phyloP scores from a whole-genome alignment of 805 yeast species.

The Ogataea henricii region DNA sequence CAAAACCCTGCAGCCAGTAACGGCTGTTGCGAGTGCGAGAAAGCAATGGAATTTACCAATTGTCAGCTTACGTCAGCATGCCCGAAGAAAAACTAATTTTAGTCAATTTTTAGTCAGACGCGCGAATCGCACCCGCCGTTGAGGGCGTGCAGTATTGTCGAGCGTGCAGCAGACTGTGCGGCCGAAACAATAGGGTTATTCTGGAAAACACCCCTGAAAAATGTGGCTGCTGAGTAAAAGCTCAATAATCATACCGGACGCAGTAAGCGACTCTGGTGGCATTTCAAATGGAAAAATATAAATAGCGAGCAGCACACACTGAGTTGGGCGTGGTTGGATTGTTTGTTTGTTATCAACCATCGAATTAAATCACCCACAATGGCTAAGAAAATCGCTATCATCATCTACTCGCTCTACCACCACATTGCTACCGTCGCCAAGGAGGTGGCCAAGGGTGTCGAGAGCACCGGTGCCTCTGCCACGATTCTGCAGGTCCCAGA shows the following conservation, averaged over 20 bases:
- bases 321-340: too few species aligned
- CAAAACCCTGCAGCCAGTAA: background rate
- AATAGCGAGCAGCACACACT: too few species aligned
- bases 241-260: background rate
- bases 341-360: too few species aligned
- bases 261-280: background rate
- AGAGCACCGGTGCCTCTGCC: slow-evolving; percentile 67
- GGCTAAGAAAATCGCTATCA: slow-evolving; percentile 37
- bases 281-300: background rate
- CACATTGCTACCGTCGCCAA: slow-evolving; percentile 74
- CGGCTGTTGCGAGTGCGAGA: background rate
- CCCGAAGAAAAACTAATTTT: background rate
- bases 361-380: slow-evolving; percentile 7
- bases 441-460: slow-evolving; percentile 67
- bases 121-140: background rate
- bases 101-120: background rate
- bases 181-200: background rate
- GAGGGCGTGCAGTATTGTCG: background rate
- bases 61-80: background rate
- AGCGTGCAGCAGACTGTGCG: background rate
- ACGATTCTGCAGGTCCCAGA: slow-evolving; percentile 76
- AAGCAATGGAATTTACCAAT: background rate
- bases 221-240: background rate
- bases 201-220: background rate
- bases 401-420: slow-evolving; percentile 75